Conservation (phyloP, 805 yeast genomes). For the Candida nonsorbophila region DNA sequence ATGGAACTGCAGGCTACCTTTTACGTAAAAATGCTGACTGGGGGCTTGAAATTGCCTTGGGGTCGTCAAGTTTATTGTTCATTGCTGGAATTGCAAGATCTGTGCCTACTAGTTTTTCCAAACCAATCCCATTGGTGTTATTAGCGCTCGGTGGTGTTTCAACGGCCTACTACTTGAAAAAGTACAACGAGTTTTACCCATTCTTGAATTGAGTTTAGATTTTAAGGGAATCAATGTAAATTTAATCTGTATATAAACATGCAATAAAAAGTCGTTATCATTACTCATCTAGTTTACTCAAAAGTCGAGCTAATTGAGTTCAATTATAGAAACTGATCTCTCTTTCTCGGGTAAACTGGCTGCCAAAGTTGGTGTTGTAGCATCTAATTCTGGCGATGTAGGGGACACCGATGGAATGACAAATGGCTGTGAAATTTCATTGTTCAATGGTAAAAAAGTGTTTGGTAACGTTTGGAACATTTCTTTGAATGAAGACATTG, state of each 20-base stretch:
- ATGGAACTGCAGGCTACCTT: conserved; percentile 71
- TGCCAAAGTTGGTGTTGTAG: conserved; percentile 9
- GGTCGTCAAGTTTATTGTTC: conserved; percentile 59
- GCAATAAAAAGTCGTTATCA: neutral
- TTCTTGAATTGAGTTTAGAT: conserved; percentile 7
- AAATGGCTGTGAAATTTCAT: conserved; percentile 57
- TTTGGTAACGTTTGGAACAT: conserved; percentile 9
- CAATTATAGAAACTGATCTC: conserved; percentile 19
- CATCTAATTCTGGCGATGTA: conserved; percentile 24
- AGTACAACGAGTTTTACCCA: conserved; percentile 68
- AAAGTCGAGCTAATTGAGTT: conserved; percentile 13
- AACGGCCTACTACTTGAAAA: conserved; percentile 63
- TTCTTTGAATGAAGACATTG: too few relatives aligned
- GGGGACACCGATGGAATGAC: conserved; percentile 63
- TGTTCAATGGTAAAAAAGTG: conserved; percentile 49
- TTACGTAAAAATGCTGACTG: conserved; percentile 66
- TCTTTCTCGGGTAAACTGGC: conserved; percentile 6
- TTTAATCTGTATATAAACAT: neutral
- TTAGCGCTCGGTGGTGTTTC: conserved; percentile 59
- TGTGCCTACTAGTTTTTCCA: conserved; percentile 49
- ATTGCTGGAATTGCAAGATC: conserved; percentile 74
- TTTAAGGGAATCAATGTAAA: neutral
- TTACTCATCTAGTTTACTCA: neutral
- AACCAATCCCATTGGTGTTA: conserved; percentile 72
- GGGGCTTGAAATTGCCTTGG: conserved; percentile 79